These are phyloP conservation scores for Porphyra umbilicalis DNA, from an alignment of 31 red algal species.

Conservation along the genomic window DNA sequence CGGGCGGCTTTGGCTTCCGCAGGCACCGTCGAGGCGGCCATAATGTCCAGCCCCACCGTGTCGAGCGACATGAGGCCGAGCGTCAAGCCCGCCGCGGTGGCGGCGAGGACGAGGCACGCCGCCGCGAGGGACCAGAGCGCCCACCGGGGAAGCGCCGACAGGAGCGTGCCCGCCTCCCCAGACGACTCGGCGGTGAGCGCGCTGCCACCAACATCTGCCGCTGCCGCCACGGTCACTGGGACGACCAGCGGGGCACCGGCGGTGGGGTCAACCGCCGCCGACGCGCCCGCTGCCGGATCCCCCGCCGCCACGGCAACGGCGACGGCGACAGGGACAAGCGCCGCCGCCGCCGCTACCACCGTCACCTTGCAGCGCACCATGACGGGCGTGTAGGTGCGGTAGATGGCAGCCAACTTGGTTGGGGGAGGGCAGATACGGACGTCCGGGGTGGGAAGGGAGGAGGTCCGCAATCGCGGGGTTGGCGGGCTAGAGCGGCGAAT, in stretches of 20 bases:
- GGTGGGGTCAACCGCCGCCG: too few relatives aligned
- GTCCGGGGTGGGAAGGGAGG: too few relatives aligned
- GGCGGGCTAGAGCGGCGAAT: too few relatives aligned
- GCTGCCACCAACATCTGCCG: too few relatives aligned
- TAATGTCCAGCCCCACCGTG: slow-evolving; percentile 61
- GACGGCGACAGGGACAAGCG: too few relatives aligned
- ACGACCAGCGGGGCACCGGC: neutral
- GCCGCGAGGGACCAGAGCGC: slow-evolving; percentile 23
- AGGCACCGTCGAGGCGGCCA: slow-evolving; percentile 49
- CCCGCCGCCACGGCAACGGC: neutral
- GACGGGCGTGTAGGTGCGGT: too few relatives aligned
- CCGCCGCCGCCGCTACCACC: too few relatives aligned
- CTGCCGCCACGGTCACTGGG: neutral
- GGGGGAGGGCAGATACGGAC: too few relatives aligned
- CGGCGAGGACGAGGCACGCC: slow-evolving; percentile 60
- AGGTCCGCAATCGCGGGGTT: too few relatives aligned
- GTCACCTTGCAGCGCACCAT: too few relatives aligned
- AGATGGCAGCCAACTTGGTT: too few relatives aligned
- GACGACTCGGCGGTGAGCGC: too few relatives aligned
- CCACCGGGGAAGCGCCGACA: neutral
- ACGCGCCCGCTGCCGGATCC: neutral
- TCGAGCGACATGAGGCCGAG: slow-evolving; percentile 95
- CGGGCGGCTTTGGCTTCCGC: slow-evolving; percentile 37
- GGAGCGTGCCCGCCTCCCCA: neutral
- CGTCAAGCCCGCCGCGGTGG: slow-evolving; percentile 75